These are phyloP conservation scores for Pterocarpus santalinus DNA, from an alignment of 306 rosid genomes.

Conservation along the genomic window DNA sequence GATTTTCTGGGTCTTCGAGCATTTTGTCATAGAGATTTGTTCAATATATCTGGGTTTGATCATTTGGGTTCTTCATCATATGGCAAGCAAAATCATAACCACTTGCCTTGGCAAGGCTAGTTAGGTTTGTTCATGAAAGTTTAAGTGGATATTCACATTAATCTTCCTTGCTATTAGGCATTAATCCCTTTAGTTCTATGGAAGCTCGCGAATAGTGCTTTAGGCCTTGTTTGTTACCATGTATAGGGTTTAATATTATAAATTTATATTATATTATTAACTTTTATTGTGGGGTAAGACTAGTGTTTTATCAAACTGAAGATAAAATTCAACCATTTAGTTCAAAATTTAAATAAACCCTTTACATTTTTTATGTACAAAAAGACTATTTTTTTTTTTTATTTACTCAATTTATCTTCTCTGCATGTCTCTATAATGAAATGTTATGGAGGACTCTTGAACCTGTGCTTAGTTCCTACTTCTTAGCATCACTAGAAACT, in stretches of 20 bases:
- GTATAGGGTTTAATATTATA: too few species aligned
- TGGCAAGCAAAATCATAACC: slow-evolving; percentile 58
- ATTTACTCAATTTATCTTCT: slow-evolving; percentile 92
- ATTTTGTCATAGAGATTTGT: slow-evolving; percentile 55
- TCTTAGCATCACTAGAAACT: slow-evolving; percentile 63
- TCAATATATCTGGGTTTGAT: slow-evolving; percentile 57
- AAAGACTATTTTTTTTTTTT: slow-evolving; percentile 52
- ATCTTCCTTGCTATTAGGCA: too few species aligned
- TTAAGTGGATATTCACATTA: too few species aligned
- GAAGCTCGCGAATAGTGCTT: too few species aligned
- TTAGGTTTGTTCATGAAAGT: not conserved
- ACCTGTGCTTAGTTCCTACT: slow-evolving; percentile 61
- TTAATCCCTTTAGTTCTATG: too few species aligned
- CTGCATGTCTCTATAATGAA: slow-evolving; percentile 94
- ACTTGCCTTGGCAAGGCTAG: slow-evolving; percentile 64
- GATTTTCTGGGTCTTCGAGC: slow-evolving; percentile 77
- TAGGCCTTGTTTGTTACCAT: too few species aligned
- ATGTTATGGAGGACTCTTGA: slow-evolving; percentile 71
- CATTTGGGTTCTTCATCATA: slow-evolving; percentile 52
- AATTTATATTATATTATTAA: too few species aligned
- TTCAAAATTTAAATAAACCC: too few species aligned
- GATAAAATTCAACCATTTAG: too few species aligned
- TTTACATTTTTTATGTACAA: too few species aligned
- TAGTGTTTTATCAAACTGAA: too few species aligned
- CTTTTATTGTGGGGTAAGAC: too few species aligned